Evolutionary conservation across 805 yeast genomes (phyloP).

Genomic region (Saturnispora gosingensis): DNA sequence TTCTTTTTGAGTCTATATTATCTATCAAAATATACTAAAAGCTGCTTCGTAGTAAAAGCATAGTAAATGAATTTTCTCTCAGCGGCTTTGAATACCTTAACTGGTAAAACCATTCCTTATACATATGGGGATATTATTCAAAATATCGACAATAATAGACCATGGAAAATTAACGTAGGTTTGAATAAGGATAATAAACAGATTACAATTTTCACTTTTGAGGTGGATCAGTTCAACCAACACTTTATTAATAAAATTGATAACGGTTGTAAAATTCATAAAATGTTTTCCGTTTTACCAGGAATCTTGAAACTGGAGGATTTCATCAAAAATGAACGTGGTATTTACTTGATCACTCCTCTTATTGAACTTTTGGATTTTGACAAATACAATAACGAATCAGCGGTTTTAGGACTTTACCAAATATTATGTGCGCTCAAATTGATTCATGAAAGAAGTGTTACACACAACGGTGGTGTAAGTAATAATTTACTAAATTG

Average conservation of each 20-base stretch:
- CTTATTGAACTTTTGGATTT: slow-evolving; percentile 32
- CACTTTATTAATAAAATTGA: slow-evolving; percentile 33
- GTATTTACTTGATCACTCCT: slow-evolving; percentile 58
- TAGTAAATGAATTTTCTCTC: slow-evolving; percentile 59
- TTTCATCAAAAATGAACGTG: slow-evolving; percentile 50
- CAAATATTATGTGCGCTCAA: slow-evolving; percentile 45
- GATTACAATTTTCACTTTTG: slow-evolving; percentile 62
- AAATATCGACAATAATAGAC: slow-evolving; percentile 19
- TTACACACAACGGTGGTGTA: slow-evolving; percentile 57
- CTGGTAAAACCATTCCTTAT: slow-evolving; percentile 53
- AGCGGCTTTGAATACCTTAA: slow-evolving; percentile 50
- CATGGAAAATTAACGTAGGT: slow-evolving; percentile 63
- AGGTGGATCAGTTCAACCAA: slow-evolving; percentile 20
- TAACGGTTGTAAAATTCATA: slow-evolving; percentile 33
- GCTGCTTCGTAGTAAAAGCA: no score
- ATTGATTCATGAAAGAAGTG: slow-evolving; percentile 48
- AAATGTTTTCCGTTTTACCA: slow-evolving; percentile 52
- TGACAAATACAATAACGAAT: slow-evolving; percentile 21
- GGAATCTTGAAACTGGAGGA: slow-evolving; percentile 59
- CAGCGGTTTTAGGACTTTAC: slow-evolving; percentile 46
- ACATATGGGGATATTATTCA: slow-evolving; percentile 36
- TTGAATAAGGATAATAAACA: slow-evolving; percentile 40
- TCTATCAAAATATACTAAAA: no score
- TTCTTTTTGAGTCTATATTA: no score
- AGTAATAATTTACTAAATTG: slow-evolving; percentile 32